Base-by-base conservation (phyloP, 495 filamentous ascomycete genomes). In the Aspergillus saccharolyticus region DNA sequence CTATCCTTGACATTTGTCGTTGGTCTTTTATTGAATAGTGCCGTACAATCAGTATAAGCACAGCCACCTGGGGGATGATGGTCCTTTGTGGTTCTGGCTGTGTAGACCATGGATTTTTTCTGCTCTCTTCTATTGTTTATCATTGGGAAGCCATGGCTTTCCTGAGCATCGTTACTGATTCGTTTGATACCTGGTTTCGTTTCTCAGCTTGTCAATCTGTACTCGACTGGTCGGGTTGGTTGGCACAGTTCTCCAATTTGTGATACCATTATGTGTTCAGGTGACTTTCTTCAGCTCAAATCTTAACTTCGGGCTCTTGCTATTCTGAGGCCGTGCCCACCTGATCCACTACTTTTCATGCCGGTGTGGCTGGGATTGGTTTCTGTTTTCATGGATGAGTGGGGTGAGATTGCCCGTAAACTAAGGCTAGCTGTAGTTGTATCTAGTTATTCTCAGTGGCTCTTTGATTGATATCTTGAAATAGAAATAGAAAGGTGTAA, bases 31-130 rank as follows among this genome's bases (percentile, higher is more conserved):
- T 63, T 48, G 58, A 58, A 62, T 66, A 65, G 54, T 72, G 70
- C 70, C 63, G 64, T 70, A 73, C 70, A 43, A 57, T 60, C 63
- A 72, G 72, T 72, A 57, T 63, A 53, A 59, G 61, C 67, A 39
- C 33, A 65, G 67, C 61, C 63, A n/a, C 66, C 57, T 65, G 51
- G 57, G 61, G 59, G 59, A 60, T 59, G 46, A 42, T 18, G 54
- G 6, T 67, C 52, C 52, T 44, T 52, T 48, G 42, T 39, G 17
- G 28, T 58, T 50, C 25, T 33, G 51, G 24, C 24, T 42, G 33
- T n/a, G 42, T 25, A 17, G 18, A 21, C 24, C 33, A 47, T 24
- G 56, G 47, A 55, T 61, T 53, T 53, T 61, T 53, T 53, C 56
- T 28, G 30, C 44, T 30, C 52, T 48, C 9, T 54, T 42, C 19